Evolutionary conservation across 129 eudicot species (phyloP), one percentile per base, ranked within the genome.

Genomic region (Deinandra increscens): DNA sequence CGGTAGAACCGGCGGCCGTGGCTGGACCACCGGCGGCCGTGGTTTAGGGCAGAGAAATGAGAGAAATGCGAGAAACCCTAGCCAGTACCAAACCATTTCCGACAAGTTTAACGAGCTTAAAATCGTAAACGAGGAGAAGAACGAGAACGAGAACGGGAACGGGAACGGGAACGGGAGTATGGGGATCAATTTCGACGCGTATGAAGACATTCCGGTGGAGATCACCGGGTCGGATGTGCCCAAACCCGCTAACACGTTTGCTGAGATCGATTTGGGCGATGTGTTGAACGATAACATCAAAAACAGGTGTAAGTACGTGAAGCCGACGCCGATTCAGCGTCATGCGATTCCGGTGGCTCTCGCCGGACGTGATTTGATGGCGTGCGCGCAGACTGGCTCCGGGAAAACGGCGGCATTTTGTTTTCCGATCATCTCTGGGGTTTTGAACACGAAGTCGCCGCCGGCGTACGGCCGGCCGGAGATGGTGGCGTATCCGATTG

Each of bases 361-460:
- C 37, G 88, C 85, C 0, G 96, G 97, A 13, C 65, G 97, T 18
- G 97, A 91, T 50, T 68, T 91, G 74, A 91, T 91, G 97, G 97
- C 97, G 19, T 91, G 97, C 75, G 97, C 97, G 1, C 97, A 91
- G 72, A 91, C 97, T 1, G 97, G 97, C 14, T 87, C 95, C 0
- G 97, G 97, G 0, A 90, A 90, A 76, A 90, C 97, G 15, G 97
- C 97, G 0, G 95, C 97, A 39, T 91, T 91, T 64, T 91, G 97
- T 50, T 91, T 91, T 41, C 97, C 97, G 23, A 85, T 91, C 44
- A 91, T 91, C 0, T 31, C 76, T 74, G 97, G 97, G 44, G 78
- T 91, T 42, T 3, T 87, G 85, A 85, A 64, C 55, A 58, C 50
- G 2, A 6, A 9, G n/a, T 14, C 42, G 1, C 43, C 80, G 62